A percentile compares a stretch with the other conserved stretches of the same genome.
phyloP scores from a whole-genome alignment of 129 eudicot species.

The Flaveria linearis region DNA sequence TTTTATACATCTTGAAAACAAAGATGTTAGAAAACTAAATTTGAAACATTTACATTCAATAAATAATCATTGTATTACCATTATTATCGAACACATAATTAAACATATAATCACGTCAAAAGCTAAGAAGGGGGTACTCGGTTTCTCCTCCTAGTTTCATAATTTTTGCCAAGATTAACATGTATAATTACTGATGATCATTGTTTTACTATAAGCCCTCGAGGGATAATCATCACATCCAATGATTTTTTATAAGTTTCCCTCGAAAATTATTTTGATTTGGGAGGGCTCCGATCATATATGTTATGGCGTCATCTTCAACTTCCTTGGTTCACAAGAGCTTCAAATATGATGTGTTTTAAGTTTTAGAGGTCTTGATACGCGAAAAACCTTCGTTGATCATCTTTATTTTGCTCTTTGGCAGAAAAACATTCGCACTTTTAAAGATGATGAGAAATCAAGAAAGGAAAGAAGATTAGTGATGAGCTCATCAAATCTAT shows the following conservation, averaged over 20 bases:
- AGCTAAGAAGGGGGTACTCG: neutral
- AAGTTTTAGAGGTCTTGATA: neutral
- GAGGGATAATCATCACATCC: neutral
- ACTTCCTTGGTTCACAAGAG: neutral
- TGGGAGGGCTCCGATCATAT: neutral
- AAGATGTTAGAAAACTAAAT: too few relatives aligned
- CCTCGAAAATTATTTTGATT: neutral
- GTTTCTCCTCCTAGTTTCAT: neutral
- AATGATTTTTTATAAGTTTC: neutral
- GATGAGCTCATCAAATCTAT: neutral
- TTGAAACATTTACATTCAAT: too few relatives aligned
- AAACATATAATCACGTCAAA: neutral
- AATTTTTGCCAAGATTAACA: neutral
- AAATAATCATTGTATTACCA: neutral
- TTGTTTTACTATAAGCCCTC: too few relatives aligned
- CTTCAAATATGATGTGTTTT: conserved; percentile 4
- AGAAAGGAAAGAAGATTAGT: neutral
- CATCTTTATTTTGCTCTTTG: neutral
- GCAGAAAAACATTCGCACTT: neutral
- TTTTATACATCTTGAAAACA: neutral
- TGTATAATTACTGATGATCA: too few relatives aligned
- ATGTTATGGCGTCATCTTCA: neutral
- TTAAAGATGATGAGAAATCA: neutral
- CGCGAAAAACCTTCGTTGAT: neutral
- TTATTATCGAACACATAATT: neutral